Base-by-base conservation (phyloP, 345 rosid genomes). In the Citrus unshiu region DNA sequence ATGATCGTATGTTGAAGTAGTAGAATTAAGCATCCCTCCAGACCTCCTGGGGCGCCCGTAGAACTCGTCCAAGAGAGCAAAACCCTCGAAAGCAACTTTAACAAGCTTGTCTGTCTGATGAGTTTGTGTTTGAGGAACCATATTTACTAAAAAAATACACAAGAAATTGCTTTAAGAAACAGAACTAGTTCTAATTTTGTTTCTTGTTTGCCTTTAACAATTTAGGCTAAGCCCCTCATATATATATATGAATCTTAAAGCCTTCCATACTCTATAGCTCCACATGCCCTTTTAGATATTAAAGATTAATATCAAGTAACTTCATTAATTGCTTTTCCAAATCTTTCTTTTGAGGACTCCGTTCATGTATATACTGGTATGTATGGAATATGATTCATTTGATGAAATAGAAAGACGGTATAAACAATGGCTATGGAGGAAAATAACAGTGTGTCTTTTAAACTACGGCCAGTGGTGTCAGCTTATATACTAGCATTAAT, bases 81-180 rank as follows among this genome's bases (percentile, higher is more conserved):
- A 77, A 25, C 75, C 84, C 62, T 81, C 84, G 49, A 22, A 46
- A 10, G 49, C 84, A 34, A 77, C 60, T 62, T 24, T 68, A 49
- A 24, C 60, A 74, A 72, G 80, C 68, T 64, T 65, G 35, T 81
- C 69, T 63, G 19, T 16, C 57, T 75, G 70, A 30, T 14, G 12
- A 34, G 13, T n/a, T 16, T 43, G 57, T 43, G 35, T 6, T 21
- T 35, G 61, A 49, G 56, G 1, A 24, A 56, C 77, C 72, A 73
- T 73, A 56, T 24, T 49, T 49, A 3, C 21, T 19, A 49, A 49
- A 1, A 2, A 16, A 4, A 37, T 9, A 56, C 13, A 68, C 1
- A n/a, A 39, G 54, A 37, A 9, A 69, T 51, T 61, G 18, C n/a
- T 25, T 39, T 6, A 59, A n/a, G 8, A 60, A 63, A 63, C 37